Evolutionary conservation across 2,329 filamentous ascomycete species (phyloP), one percentile per base, ranked within the genome.

Genomic region (Ophiocordyceps sinensis): DNA sequence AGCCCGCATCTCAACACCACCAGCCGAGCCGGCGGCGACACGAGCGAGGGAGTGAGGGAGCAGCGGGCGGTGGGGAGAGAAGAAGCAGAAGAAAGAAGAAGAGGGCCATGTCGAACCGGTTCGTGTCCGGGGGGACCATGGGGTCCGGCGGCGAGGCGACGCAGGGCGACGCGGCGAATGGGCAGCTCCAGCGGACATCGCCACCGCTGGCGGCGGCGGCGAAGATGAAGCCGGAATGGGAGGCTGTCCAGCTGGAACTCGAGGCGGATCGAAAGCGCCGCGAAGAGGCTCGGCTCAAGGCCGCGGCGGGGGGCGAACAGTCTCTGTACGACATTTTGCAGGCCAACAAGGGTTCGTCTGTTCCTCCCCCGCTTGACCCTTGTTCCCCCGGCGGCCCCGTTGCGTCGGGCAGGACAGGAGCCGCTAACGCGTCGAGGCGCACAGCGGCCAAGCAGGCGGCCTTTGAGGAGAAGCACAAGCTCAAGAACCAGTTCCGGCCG

Each of bases 401-500:
- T n/a, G n/a, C n/a, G n/a, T n/a, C n/a, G n/a, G n/a, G n/a, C n/a
- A n/a, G n/a, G n/a, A n/a, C n/a, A n/a, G n/a, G n/a, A n/a, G n/a
- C n/a, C n/a, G n/a, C n/a, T n/a, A n/a, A n/a, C 28, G 28, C 28
- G 14, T 30, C n/a, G n/a, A n/a, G 10, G 10, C 3, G 28, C 28
- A 40, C 43, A 82, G 83, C 79, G 48, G 82, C 82, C 43, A 89
- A 88, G 60, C 82, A 89, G 62, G 83, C 84, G 17, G 82, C 79
- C 9, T 86, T 87, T 57, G 84, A 87, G 57, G 84, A 89, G 59
- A 70, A 79, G 47, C 73, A 71, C 47, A 72, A 72, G 48, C 65
- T 89, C 40, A 75, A 76, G 53, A 84, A 89, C 52, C 85, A 89
- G 63, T 88, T 87, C 56, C 75, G 79, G 32, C 69, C 80, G 3